Conservation (phyloP, 768 basidiomycete species). For the Stropharia rugosoannulata region DNA sequence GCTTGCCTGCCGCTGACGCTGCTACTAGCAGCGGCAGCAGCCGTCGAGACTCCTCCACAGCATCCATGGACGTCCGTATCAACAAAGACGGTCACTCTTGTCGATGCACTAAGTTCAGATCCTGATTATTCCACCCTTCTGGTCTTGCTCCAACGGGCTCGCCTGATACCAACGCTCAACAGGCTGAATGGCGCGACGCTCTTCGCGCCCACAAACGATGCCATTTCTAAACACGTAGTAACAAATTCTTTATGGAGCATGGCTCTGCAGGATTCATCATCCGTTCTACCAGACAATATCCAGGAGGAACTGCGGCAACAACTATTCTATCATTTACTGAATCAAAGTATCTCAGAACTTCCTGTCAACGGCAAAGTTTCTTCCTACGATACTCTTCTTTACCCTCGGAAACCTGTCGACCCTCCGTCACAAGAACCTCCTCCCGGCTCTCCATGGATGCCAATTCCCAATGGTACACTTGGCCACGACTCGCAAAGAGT, state of each 20-base stretch:
- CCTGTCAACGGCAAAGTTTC: slow-evolving; percentile 36
- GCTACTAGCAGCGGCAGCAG: slow-evolving; percentile 27
- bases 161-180: slow-evolving; percentile 91
- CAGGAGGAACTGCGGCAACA: slow-evolving; percentile 85
- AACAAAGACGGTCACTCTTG: slow-evolving; percentile 54
- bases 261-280: slow-evolving; percentile 36
- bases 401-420: slow-evolving; percentile 57
- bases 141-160: slow-evolving; percentile 74
- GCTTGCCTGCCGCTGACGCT: slow-evolving; percentile 22
- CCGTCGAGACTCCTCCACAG: slow-evolving; percentile 31
- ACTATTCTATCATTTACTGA: slow-evolving; percentile 92
- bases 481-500: slow-evolving; percentile 82
- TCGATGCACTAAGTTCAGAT: slow-evolving; percentile 76
- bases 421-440: slow-evolving; percentile 68
- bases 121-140: slow-evolving; percentile 78
- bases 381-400: slow-evolving; percentile 65
- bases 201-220: slow-evolving; percentile 96
- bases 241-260: slow-evolving; percentile 35
- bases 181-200: slow-evolving; percentile 79
- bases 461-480: slow-evolving; percentile 77
- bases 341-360: slow-evolving; percentile 62
- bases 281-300: slow-evolving; percentile 68
- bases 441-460: slow-evolving; percentile 83
- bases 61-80: slow-evolving; percentile 21
- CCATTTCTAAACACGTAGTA: slow-evolving; percentile 55